Evolutionary conservation across 352 stramenopile genomes (phyloP).

Genomic region (Pythium periplocum): DNA sequence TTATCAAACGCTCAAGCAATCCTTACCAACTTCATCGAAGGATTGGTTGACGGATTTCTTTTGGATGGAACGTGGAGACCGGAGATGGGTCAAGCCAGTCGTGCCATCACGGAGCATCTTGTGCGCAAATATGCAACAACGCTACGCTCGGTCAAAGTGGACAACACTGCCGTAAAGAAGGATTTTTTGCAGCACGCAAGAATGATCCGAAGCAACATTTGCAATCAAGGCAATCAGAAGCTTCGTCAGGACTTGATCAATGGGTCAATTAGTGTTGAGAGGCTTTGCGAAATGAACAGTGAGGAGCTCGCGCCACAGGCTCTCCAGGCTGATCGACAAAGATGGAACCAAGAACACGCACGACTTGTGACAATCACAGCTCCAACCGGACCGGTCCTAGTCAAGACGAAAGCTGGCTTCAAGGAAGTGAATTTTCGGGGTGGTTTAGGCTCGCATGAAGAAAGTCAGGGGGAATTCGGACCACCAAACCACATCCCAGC

Average conservation of each 20-base stretch:
- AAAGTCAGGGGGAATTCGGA: no score
- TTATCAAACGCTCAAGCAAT: slow-evolving; percentile 16
- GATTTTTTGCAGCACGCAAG: slow-evolving; percentile 42
- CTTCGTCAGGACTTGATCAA: slow-evolving; percentile 34
- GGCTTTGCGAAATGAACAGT: slow-evolving; percentile 40
- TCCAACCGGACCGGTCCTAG: slow-evolving; percentile 20
- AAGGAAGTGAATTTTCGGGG: slow-evolving; percentile 35
- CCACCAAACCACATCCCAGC: no score
- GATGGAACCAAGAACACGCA: slow-evolving; percentile 33
- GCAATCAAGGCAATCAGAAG: slow-evolving; percentile 30
- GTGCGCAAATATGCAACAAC: slow-evolving; percentile 31
- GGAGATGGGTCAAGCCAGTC: slow-evolving; percentile 16
- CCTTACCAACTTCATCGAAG: slow-evolving; percentile 35
- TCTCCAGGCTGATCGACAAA: slow-evolving; percentile 38
- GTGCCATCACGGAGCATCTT: slow-evolving; percentile 24
- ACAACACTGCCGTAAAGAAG: slow-evolving; percentile 30
- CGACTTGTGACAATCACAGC: slow-evolving; percentile 37
- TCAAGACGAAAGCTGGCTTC: slow-evolving; percentile 54
- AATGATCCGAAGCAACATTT: slow-evolving; percentile 47
- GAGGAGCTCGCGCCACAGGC: slow-evolving; percentile 44
- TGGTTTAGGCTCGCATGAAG: background rate
- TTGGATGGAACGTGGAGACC: slow-evolving; percentile 18
- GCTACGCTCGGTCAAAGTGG: slow-evolving; percentile 14
- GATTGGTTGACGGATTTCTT: slow-evolving; percentile 33
- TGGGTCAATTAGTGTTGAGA: slow-evolving; percentile 13